These are phyloP conservation scores for Aspergillus saccharolyticus DNA, from an alignment of 495 filamentous ascomycete species.

Conservation along the genomic window DNA sequence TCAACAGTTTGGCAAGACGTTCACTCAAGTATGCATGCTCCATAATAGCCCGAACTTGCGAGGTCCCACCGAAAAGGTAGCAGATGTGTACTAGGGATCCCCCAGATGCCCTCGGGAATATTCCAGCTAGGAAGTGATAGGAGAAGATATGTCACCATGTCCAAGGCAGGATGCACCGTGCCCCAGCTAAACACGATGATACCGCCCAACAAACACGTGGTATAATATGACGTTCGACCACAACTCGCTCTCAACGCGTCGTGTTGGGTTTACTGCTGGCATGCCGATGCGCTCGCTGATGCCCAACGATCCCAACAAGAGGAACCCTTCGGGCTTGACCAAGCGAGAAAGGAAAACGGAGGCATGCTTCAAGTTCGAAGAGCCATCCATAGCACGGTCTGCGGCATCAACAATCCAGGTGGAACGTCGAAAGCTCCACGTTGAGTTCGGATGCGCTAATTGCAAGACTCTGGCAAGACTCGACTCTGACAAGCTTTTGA, in stretches of 20 bases:
- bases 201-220: background rate
- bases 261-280: constrained; percentile 27
- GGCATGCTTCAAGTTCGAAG: constrained; percentile 24
- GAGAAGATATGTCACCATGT: background rate
- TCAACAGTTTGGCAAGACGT: background rate
- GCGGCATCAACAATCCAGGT: constrained; percentile 26
- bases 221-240: background rate
- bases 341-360: constrained; percentile 24
- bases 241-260: background rate
- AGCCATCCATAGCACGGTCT: constrained; percentile 33
- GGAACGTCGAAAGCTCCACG: constrained; percentile 17
- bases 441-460: constrained; percentile 20
- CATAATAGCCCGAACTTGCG: background rate
- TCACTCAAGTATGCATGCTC: background rate
- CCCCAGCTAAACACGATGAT: background rate
- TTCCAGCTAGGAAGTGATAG: background rate
- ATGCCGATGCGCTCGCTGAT: constrained; percentile 63
- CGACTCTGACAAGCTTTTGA: constrained; percentile 41
- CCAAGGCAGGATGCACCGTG: background rate
- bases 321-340: constrained; percentile 13
- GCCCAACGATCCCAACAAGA: constrained; percentile 29
- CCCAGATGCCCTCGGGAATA: background rate
- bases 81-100: background rate
- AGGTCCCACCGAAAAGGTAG: background rate
- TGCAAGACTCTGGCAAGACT: constrained; percentile 41